Percentiles rank a stretch among this genome's conserved stretches.
These are phyloP conservation scores for Pilasporangium apinafurcum DNA, from an alignment of 352 stramenopile genomes.

Conservation along the genomic window DNA sequence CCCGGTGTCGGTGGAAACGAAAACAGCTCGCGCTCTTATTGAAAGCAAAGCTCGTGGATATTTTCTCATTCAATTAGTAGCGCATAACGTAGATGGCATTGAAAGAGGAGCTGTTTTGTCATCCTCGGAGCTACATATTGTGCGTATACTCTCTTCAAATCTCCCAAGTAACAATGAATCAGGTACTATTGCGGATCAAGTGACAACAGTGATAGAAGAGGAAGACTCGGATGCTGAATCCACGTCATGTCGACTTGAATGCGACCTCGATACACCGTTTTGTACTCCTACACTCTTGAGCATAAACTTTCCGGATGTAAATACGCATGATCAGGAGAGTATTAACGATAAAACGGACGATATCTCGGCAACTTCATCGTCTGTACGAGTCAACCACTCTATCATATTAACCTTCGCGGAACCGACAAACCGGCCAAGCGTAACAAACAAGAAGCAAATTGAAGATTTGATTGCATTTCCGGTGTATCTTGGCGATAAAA, in stretches of 20 bases:
- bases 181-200: too few species aligned
- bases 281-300: constrained; percentile 41
- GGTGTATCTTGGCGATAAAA: constrained; percentile 47
- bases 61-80: too few species aligned
- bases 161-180: too few species aligned
- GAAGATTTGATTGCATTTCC: constrained; percentile 38
- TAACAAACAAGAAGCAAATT: constrained; percentile 22
- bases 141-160: too few species aligned
- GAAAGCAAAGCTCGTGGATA: too few species aligned
- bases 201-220: background rate
- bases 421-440: constrained; percentile 39
- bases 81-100: background rate
- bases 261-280: constrained; percentile 45
- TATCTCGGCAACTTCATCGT: too few species aligned
- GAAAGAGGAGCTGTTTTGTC: background rate
- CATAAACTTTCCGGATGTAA: constrained; percentile 42
- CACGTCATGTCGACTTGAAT: too few species aligned
- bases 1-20: too few species aligned
- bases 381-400: constrained; percentile 29
- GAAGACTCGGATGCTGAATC: background rate
- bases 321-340: background rate
- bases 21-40: too few species aligned
- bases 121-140: background rate
- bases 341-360: too few species aligned
- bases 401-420: constrained; percentile 50